A percentile compares a stretch with the other conserved stretches of the same genome.
Conservation (phyloP, 2,329 filamentous ascomycete species). For the Gaeumannomyces sp. region DNA sequence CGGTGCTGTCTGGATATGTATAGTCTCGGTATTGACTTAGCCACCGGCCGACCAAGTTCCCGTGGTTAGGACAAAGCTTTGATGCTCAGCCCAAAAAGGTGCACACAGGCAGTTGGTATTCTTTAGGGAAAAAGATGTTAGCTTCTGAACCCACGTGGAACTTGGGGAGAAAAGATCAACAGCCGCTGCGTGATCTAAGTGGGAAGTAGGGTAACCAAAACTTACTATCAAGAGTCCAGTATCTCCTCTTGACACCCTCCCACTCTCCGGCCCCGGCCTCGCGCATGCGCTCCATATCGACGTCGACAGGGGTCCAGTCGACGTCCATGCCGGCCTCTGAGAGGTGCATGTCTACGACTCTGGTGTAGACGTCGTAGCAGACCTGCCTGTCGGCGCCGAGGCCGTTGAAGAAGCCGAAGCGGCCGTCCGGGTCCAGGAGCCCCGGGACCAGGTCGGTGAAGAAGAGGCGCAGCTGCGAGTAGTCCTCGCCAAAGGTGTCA, state of each 20-base stretch:
- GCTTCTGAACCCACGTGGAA: conserved; percentile 13
- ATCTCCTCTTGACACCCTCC: conserved; percentile 80
- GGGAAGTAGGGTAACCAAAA: conserved; percentile 14
- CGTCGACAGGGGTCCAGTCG: conserved; percentile 72
- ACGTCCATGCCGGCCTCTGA: conserved; percentile 85
- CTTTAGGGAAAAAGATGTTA: conserved; percentile 29
- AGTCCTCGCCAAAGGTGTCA: conserved; percentile 95
- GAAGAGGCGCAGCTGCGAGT: conserved; percentile 75
- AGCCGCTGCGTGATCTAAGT: not conserved
- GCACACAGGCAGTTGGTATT: conserved; percentile 68
- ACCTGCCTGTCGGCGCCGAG: conserved; percentile 87
- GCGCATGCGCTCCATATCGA: conserved; percentile 61
- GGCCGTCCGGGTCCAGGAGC: conserved; percentile 63
- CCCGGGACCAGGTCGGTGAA: conserved; percentile 83
- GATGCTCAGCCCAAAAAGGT: conserved; percentile 58
- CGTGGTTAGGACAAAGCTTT: not conserved
- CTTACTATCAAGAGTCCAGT: conserved; percentile 78
- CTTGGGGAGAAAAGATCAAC: conserved; percentile 10
- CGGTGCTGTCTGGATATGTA: not conserved
- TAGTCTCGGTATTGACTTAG: not conserved
- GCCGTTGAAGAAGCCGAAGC: conserved; percentile 85
- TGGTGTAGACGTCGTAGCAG: conserved; percentile 94
- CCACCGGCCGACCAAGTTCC: not conserved
- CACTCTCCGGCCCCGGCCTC: conserved; percentile 68
- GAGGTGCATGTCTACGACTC: conserved; percentile 85